Base-by-base conservation (phyloP, 2,329 filamentous ascomycete species). In the Ascochyta pisi region DNA sequence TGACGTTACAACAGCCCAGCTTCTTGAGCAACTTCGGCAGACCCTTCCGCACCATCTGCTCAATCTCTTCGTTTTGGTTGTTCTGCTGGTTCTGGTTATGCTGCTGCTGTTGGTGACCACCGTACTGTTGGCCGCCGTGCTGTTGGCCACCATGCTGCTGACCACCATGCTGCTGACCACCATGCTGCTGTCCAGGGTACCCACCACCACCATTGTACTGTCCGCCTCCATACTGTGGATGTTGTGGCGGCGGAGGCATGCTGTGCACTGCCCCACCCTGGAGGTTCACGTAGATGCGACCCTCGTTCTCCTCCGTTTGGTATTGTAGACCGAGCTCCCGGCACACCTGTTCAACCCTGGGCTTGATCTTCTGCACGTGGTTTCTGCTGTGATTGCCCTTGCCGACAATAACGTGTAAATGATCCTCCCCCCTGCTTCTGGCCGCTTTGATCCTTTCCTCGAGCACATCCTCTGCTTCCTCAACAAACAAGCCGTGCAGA, bases 381-480 rank as follows among this genome's bases (percentile, higher is more conserved):
- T 88, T 85, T 9, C 79, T 81, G 46, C 87, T 91, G 79, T 99
- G 95, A 75, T 96, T 95, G 3, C 95, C 95, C 77, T 94, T 96
- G 70, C 95, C 95, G 27, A 98, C 94, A 69, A 99, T 97, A 37
- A 96, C 93, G 78, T 96, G 92, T 52, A 99, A 80, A 78, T 96
- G 91, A 19, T 81, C 86, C 79, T 96, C 89, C 0, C 91, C 91
- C 33, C 86, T 83, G 49, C 83, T 76, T 73, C 86, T 86, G 55
- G 92, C 92, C 64, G 90, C 88, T 64, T 86, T 85, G 70, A 99
- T 96, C 64, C 95, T 84, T 76, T 91, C 83, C 78, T 94, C 91
- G 22, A 98, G 81, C 54, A 97, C 95, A 62, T 91, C 86, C 80
- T 96, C 92, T 5, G 95, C 95, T 80, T 98, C 95, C 74, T 96